A percentile compares a stretch with the other conserved stretches of the same genome.
Conservation (phyloP, 2,329 filamentous ascomycete species). For the Blumeriella jaapii region DNA sequence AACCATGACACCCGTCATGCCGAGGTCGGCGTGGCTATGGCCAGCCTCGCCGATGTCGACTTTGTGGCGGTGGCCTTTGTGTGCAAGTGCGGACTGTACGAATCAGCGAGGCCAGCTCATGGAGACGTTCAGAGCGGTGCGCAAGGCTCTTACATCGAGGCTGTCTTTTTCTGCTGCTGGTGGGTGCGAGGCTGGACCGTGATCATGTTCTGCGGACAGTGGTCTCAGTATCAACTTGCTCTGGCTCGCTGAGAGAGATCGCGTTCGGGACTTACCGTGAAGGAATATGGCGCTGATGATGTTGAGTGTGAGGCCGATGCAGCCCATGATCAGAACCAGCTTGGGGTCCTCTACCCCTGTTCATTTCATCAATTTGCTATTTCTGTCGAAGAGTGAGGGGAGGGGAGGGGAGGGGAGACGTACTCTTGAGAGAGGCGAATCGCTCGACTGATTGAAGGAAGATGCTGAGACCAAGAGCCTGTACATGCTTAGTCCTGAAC, state of each 20-base stretch:
- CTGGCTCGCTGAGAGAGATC: too few relatives aligned
- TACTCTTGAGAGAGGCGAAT: constrained; percentile 47
- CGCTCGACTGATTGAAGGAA: constrained; percentile 62
- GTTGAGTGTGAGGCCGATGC: constrained; percentile 55
- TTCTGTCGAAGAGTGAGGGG: neutral
- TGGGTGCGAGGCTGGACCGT: constrained; percentile 11
- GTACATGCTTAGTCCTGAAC: neutral
- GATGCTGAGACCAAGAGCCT: constrained; percentile 55
- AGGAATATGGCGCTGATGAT: constrained; percentile 54
- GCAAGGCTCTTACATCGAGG: constrained; percentile 3
- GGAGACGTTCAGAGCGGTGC: neutral
- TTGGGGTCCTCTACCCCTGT: constrained; percentile 53
- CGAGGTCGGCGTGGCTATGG: constrained; percentile 48
- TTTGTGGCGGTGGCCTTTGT: constrained; percentile 40
- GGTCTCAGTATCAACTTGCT: too few relatives aligned
- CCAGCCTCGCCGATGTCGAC: constrained; percentile 20
- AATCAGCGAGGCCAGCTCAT: neutral
- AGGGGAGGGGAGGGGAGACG: constrained; percentile 14
- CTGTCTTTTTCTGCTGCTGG: neutral
- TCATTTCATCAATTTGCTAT: neutral
- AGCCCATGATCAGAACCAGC: constrained; percentile 58
- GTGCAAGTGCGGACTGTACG: constrained; percentile 17
- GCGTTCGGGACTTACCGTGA: too few relatives aligned
- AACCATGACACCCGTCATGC: constrained; percentile 57
- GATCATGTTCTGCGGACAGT: too few relatives aligned